These are phyloP conservation scores for Corylus heterophylla DNA, from an alignment of 306 rosid genomes.

Conservation along the genomic window DNA sequence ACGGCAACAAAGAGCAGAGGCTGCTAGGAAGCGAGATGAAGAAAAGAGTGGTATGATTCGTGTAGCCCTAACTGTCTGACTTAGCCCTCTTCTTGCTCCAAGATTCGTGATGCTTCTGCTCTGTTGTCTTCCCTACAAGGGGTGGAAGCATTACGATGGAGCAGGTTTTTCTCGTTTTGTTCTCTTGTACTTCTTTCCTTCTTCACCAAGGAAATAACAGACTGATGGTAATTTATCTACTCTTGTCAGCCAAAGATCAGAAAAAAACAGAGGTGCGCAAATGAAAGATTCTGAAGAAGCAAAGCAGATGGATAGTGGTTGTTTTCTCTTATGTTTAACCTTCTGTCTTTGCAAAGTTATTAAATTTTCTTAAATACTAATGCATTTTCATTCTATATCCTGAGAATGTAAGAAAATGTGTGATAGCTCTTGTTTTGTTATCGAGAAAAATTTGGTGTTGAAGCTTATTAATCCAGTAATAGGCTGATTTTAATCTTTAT, in stretches of 20 bases:
- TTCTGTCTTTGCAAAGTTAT: not conserved
- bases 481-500: not conserved
- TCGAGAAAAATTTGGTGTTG: not conserved
- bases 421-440: not conserved
- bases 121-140: not conserved
- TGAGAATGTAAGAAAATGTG: not conserved
- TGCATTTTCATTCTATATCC: not conserved
- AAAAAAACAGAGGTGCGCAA: slow-evolving; percentile 58
- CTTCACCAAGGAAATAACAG: not conserved
- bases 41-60: slow-evolving; percentile 46
- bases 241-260: slow-evolving; percentile 51
- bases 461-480: not conserved
- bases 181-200: not conserved
- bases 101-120: not conserved
- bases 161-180: not conserved
- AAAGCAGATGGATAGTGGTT: not conserved
- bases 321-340: not conserved
- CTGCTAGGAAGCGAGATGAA: slow-evolving; percentile 62
- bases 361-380: not conserved
- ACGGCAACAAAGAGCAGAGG: slow-evolving; percentile 63
- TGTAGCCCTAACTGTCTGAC: not conserved
- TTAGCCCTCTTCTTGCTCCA: slow-evolving; percentile 1
- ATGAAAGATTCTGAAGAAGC: slow-evolving; percentile 20
- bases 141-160: slow-evolving; percentile 1
- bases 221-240: slow-evolving; percentile 1